A percentile compares a stretch with the other conserved stretches of the same genome.
Evolutionary conservation across 2,329 filamentous ascomycete species (phyloP).

Genomic region (Pyrenochaeta sp.): DNA sequence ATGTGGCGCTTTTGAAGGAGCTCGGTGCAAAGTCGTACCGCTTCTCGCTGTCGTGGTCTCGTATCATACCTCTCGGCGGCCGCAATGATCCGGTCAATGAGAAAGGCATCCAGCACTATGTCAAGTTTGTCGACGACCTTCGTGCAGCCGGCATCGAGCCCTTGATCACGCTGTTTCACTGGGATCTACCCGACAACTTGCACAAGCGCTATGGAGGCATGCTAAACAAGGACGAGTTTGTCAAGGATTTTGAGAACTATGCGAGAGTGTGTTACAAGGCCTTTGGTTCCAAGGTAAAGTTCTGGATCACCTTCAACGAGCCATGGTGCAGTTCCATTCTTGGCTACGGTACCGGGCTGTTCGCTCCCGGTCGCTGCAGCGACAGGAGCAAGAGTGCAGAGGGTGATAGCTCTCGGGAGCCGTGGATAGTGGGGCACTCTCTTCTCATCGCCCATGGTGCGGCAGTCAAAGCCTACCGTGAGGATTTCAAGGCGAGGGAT

Average conservation of each 20-base stretch:
- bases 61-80: conserved; percentile 85
- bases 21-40: conserved; percentile 79
- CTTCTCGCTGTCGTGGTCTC: conserved; percentile 84
- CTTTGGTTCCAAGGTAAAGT: conserved; percentile 76
- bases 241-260: conserved; percentile 81
- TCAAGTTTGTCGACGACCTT: conserved; percentile 80
- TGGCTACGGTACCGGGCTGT: conserved; percentile 79
- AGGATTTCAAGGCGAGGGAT: conserved; percentile 77
- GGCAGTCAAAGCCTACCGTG: conserved; percentile 82
- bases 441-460: conserved; percentile 80
- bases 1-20: conserved; percentile 79
- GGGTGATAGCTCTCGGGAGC: conserved; percentile 79
- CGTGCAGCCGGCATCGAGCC: conserved; percentile 79
- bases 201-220: conserved; percentile 84
- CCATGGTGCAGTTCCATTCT: conserved; percentile 86
- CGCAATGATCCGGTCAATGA: conserved; percentile 84
- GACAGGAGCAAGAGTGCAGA: conserved; percentile 74
- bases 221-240: conserved; percentile 82
- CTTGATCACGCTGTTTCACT: conserved; percentile 85
- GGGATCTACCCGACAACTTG: conserved; percentile 83
- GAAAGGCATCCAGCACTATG: conserved; percentile 78
- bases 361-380: conserved; percentile 83
- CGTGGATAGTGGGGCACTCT: conserved; percentile 84
- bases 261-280: conserved; percentile 78
- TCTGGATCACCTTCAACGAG: conserved; percentile 93